Percentiles rank a stretch among this genome's conserved stretches.
phyloP scores from a whole-genome alignment of 768 basidiomycete species.

The Kwoniella botswanensis region DNA sequence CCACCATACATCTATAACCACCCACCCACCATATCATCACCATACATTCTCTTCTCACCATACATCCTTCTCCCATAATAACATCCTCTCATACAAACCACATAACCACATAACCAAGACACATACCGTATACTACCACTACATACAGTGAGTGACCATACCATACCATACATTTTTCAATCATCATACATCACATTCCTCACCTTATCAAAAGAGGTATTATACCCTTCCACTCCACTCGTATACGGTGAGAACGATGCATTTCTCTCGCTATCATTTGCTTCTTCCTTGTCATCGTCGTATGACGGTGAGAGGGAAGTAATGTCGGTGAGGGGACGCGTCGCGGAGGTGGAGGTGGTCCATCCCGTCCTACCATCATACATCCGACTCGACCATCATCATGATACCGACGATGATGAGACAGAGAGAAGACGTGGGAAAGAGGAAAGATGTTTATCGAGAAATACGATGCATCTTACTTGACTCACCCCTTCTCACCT shows the following conservation, averaged over 20 bases:
- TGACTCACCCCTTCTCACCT: not conserved
- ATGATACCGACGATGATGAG: not conserved
- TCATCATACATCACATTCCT: not conserved
- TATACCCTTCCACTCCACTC: slow-evolving; percentile 3
- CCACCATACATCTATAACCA: slow-evolving; percentile 9
- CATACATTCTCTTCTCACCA: slow-evolving; percentile 17
- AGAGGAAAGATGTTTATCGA: not conserved
- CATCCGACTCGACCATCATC: not conserved
- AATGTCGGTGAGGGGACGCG: slow-evolving; percentile 14
- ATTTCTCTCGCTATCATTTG: slow-evolving; percentile 7
- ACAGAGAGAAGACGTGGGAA: not conserved
- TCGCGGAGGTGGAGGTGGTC: slow-evolving; percentile 27
- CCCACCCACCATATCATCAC: slow-evolving; percentile 6
- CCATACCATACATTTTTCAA: slow-evolving; percentile 8
- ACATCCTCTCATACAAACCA: slow-evolving; percentile 4
- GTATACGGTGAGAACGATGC: not conserved
- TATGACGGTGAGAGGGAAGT: not conserved
- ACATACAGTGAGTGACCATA: slow-evolving; percentile 18
- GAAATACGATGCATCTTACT: slow-evolving; percentile 3
- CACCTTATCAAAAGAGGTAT: slow-evolving; percentile 7
- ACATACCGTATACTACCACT: slow-evolving; percentile 9
- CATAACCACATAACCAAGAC: slow-evolving; percentile 3
- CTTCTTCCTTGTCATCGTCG: slow-evolving; percentile 9
- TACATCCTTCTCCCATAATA: slow-evolving; percentile 16
- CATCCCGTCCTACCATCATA: slow-evolving; percentile 2